Percentiles rank a stretch among this genome's conserved stretches.
phyloP scores from a whole-genome alignment of 1,284 basidiomycete species.

The Rhodotorula sp. region DNA sequence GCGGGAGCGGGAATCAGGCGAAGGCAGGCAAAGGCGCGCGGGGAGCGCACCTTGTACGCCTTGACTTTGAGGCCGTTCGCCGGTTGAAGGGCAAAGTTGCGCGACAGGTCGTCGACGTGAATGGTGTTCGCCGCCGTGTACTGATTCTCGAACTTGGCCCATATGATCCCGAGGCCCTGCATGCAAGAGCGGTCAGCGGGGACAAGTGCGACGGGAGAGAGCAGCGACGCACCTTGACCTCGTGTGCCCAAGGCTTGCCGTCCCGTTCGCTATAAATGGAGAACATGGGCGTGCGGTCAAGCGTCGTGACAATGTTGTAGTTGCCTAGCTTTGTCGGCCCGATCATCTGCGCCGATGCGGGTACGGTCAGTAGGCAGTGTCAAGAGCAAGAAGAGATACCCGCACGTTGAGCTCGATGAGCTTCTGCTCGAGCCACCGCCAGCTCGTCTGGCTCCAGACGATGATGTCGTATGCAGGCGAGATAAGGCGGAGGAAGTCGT shows the following conservation, averaged over 20 bases:
- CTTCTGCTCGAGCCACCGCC: constrained; percentile 90
- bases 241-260: constrained; percentile 74
- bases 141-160: constrained; percentile 79
- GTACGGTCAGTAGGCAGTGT: not conserved
- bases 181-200: constrained; percentile 54
- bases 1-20: not conserved
- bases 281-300: constrained; percentile 87
- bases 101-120: constrained; percentile 30
- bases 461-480: constrained; percentile 81
- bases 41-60: constrained; percentile 30
- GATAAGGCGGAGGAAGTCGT: constrained; percentile 75
- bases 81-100: constrained; percentile 36
- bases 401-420: constrained; percentile 69
- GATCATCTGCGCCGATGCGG: constrained; percentile 61
- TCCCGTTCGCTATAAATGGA: constrained; percentile 75
- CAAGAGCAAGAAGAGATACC: constrained; percentile 38
- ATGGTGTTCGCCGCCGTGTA: constrained; percentile 38
- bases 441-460: constrained; percentile 64
- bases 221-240: constrained; percentile 48
- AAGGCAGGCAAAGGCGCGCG: not conserved
- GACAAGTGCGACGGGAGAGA: not conserved
- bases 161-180: constrained; percentile 75
- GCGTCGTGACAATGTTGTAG: constrained; percentile 60
- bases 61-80: constrained; percentile 43
- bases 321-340: constrained; percentile 56